Evolutionary conservation across 2,329 filamentous ascomycete genomes (phyloP).

Genomic region (Setomelanomma holmii): DNA sequence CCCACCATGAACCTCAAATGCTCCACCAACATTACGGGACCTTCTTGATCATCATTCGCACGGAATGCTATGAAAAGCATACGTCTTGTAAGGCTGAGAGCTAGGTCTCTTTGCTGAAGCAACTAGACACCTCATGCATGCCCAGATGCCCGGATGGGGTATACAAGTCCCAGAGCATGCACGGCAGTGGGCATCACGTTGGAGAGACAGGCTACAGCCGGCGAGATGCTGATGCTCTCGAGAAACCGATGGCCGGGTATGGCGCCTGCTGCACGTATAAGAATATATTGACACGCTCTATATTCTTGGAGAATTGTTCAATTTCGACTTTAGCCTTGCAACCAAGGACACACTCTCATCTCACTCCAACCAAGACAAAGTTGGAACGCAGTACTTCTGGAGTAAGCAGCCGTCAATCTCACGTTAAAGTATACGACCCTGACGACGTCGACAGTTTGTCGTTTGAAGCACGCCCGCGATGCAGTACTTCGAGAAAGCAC

Average conservation of each 20-base stretch:
- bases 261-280: background rate
- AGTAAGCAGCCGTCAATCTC: background rate
- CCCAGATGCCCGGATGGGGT: conserved; percentile 1
- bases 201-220: background rate
- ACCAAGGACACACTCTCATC: too few relatives aligned
- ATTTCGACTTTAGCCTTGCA: too few relatives aligned
- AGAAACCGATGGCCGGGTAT: background rate
- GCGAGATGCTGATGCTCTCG: background rate
- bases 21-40: background rate
- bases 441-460: background rate
- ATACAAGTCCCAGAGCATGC: conserved; percentile 2
- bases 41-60: background rate
- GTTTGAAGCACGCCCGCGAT: conserved; percentile 38
- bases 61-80: background rate
- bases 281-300: too few relatives aligned
- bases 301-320: background rate
- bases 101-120: background rate
- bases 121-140: background rate
- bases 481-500: conserved; percentile 64
- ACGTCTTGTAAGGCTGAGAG: background rate
- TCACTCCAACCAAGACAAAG: too few relatives aligned
- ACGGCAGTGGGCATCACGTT: background rate
- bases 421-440: background rate
- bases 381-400: too few relatives aligned
- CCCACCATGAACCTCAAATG: background rate